Base-by-base conservation (phyloP, 352 stramenopile genomes). In the Phytophthora macrochlamydospora region DNA sequence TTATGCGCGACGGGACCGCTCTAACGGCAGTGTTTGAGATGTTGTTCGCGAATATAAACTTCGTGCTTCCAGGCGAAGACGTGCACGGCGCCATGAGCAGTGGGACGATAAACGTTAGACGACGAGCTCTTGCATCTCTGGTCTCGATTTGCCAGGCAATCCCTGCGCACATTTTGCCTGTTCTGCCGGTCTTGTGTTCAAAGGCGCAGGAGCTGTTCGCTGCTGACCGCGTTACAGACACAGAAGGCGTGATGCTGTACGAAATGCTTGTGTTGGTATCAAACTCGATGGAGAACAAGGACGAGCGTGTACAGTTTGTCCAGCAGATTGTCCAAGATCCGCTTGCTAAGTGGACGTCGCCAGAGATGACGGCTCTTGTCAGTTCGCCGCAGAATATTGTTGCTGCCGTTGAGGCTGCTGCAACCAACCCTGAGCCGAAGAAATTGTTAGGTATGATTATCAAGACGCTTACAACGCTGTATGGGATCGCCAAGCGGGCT, bases 241-340 rank as follows among this genome's bases (percentile, higher is more conserved):
- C 82, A 0, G 86, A 94, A 66, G 81, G 81, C 31, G 83, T 94
- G 3, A 73, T 94, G 59, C 67, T 94, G 7, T 94, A 94, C 40
- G 86, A 94, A 44, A 92, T 94, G 79, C 67, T 94, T 6, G 83
- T 94, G 40, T 52, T 94, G 12, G 86, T 94, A 7, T 92, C 86
- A 2, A 92, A 91, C 56, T 94, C 86, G 33, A 89, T 94, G 75
- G 67, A 78, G 33, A 92, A 77, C 32, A 56, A 59, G 18, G 79
- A 88, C 1, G 82, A 92, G 49, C 82, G 82, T 50, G 58, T 69
- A 11, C 76, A 85, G 52, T 94, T 94, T 29, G 59, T 94, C 2
- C 69, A 90, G 55, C 80, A 92, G 53, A 85, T 94, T 33, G 79
- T 88, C n/a, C 79, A 88, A 52, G 82, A 90, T 40, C 82, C 84